A percentile compares a stretch with the other conserved stretches of the same genome.
Conservation (phyloP, 176 grass and related monocot species). For the Sorghum bicolor region DNA sequence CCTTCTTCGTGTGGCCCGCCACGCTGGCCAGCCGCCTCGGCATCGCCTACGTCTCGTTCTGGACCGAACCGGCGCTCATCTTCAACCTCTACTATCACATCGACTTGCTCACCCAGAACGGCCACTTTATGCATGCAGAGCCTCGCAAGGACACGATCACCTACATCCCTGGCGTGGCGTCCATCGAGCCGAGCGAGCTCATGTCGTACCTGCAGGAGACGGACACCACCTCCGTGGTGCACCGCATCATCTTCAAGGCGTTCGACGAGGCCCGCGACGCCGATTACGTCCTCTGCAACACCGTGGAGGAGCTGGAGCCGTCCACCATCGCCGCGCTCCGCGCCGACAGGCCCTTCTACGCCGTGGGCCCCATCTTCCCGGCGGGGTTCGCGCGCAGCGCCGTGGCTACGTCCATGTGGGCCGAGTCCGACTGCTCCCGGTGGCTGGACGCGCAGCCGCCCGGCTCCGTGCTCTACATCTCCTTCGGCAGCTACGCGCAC, state of each 20-base stretch:
- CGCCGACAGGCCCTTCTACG: slow-evolving; percentile 54
- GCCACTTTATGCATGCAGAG: slow-evolving; percentile 64
- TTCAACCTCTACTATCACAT: slow-evolving; percentile 63
- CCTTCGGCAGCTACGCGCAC: slow-evolving; percentile 75
- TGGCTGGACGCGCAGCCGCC: slow-evolving; percentile 52
- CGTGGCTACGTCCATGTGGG: slow-evolving; percentile 65
- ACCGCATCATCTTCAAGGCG: slow-evolving; percentile 64
- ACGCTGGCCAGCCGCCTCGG: slow-evolving; percentile 39
- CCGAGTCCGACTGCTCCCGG: slow-evolving; percentile 54
- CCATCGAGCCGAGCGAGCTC: slow-evolving; percentile 64
- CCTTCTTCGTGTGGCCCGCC: slow-evolving; percentile 68
- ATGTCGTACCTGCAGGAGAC: slow-evolving; percentile 58
- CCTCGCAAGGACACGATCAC: slow-evolving; percentile 63
- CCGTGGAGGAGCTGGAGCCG: slow-evolving; percentile 68
- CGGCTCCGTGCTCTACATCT: slow-evolving; percentile 64
- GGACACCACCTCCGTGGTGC: slow-evolving; percentile 51
- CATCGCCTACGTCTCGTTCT: slow-evolving; percentile 56
- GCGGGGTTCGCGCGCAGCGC: slow-evolving; percentile 44
- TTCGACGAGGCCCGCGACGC: slow-evolving; percentile 61
- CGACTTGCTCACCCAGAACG: slow-evolving; percentile 46
- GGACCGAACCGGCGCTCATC: slow-evolving; percentile 66
- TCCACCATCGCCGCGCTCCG: slow-evolving; percentile 54
- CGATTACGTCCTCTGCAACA: slow-evolving; percentile 66
- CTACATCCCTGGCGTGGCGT: slow-evolving; percentile 64
- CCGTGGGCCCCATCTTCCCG: slow-evolving; percentile 72